Percentiles rank a stretch among this genome's conserved stretches.
These are phyloP conservation scores for Helenozyma rhizophorensis DNA, from an alignment of 805 yeast species.

Conservation along the genomic window DNA sequence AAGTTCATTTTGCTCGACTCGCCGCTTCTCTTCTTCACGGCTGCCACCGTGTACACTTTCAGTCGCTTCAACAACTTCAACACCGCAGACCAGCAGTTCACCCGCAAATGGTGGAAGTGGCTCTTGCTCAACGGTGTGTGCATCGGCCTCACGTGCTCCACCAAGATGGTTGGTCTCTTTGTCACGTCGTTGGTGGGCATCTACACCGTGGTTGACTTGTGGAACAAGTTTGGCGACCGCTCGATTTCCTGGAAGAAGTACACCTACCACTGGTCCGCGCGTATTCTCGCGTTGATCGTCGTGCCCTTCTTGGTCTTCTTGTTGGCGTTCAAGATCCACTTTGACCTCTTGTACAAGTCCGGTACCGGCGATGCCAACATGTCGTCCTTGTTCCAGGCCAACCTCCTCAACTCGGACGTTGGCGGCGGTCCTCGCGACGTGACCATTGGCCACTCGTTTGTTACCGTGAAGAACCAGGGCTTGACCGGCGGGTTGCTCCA, in stretches of 20 bases:
- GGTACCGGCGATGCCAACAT: conserved; percentile 81
- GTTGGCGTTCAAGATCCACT: conserved; percentile 68
- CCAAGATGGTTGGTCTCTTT: conserved; percentile 95
- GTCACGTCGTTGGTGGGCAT: conserved; percentile 85
- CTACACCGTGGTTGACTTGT: conserved; percentile 82
- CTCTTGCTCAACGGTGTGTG: conserved; percentile 74
- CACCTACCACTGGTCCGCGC: conserved; percentile 59
- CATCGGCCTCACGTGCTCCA: conserved; percentile 88
- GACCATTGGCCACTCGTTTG: conserved; percentile 45
- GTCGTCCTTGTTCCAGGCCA: conserved; percentile 81
- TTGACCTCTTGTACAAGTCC: conserved; percentile 63
- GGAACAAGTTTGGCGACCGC: conserved; percentile 76
- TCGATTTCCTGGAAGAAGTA: conserved; percentile 48
- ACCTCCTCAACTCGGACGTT: conserved; percentile 61
- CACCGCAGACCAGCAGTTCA: conserved; percentile 44
- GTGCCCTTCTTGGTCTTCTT: conserved; percentile 63
- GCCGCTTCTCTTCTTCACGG: conserved; percentile 83
- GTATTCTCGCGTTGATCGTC: conserved; percentile 58
- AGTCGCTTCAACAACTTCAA: conserved; percentile 65
- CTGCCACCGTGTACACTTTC: conserved; percentile 72
- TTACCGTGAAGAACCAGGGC: conserved; percentile 40
- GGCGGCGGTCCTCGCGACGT: conserved; percentile 68
- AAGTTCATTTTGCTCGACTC: conserved; percentile 90
- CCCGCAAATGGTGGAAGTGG: conserved; percentile 93
- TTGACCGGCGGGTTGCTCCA: conserved; percentile 43